These are phyloP conservation scores for Jasminum sambac DNA, from an alignment of 257 asterid species.

Conservation along the genomic window DNA sequence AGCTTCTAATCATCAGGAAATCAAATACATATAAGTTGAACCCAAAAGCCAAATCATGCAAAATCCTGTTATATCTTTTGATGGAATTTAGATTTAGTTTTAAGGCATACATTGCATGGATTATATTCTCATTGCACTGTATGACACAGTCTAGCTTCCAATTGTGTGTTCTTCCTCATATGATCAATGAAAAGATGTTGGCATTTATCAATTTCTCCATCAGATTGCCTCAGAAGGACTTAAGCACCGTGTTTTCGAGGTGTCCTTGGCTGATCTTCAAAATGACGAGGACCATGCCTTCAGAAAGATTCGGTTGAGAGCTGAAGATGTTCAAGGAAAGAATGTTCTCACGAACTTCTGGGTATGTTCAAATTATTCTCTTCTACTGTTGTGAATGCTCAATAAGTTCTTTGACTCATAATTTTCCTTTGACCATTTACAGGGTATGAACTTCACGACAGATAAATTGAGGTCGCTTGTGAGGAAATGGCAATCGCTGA, in stretches of 20 bases:
- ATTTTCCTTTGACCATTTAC: constrained; percentile 4
- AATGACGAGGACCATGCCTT: constrained; percentile 32
- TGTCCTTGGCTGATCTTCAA: constrained; percentile 35
- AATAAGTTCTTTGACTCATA: background rate
- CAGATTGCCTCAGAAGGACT: constrained; percentile 38
- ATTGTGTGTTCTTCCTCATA: background rate
- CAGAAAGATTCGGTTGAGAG: constrained; percentile 36
- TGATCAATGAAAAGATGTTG: background rate
- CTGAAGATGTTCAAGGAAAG: constrained; percentile 37
- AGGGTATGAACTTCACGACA: constrained; percentile 76
- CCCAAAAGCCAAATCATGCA: no score
- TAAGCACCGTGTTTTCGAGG: constrained; percentile 32
- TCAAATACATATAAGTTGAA: no score
- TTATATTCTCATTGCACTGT: no score
- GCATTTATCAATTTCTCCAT: background rate
- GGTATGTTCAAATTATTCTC: constrained; percentile 9
- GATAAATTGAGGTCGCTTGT: constrained; percentile 70
- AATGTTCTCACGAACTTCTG: constrained; percentile 34
- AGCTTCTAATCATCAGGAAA: no score
- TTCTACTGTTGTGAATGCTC: background rate
- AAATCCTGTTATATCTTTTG: no score
- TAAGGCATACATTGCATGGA: no score
- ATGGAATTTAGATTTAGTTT: no score
- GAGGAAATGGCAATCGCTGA: constrained; percentile 60
- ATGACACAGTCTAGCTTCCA: no score